Evolutionary conservation across 805 yeast genomes (phyloP).

Genomic region (Candida nanaspora): DNA sequence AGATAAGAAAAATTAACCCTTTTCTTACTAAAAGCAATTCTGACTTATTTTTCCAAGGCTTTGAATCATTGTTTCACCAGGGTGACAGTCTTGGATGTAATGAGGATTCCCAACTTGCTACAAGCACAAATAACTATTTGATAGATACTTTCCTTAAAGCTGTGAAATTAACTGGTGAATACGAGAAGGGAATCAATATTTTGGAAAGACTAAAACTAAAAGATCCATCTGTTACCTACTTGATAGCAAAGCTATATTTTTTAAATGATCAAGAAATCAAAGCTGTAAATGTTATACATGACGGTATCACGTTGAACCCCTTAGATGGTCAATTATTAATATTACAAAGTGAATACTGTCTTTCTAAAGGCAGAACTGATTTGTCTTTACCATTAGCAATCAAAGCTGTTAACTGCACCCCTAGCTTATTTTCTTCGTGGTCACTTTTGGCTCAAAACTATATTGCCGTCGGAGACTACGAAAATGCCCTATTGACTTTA

Average conservation of each 20-base stretch:
- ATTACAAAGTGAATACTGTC: constrained; percentile 52
- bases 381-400: constrained; percentile 53
- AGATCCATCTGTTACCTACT: constrained; percentile 52
- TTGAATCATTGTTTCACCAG: constrained; percentile 55
- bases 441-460: constrained; percentile 56
- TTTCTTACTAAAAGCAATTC: constrained; percentile 44
- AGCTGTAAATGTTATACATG: constrained; percentile 45
- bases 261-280: constrained; percentile 52
- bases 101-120: constrained; percentile 64
- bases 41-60: constrained; percentile 50
- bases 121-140: constrained; percentile 55
- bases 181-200: constrained; percentile 51
- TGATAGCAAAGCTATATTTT: constrained; percentile 47
- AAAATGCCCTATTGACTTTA: constrained; percentile 62
- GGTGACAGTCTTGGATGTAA: constrained; percentile 62
- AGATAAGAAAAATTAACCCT: constrained; percentile 79
- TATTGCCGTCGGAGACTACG: constrained; percentile 56
- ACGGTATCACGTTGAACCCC: constrained; percentile 41
- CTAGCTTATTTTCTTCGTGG: constrained; percentile 76
- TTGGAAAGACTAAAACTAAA: constrained; percentile 41
- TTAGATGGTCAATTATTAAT: constrained; percentile 49
- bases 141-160: constrained; percentile 67
- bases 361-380: constrained; percentile 44
- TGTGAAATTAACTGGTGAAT: constrained; percentile 58
- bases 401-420: constrained; percentile 62